Base-by-base conservation (phyloP, 192 early-diverging fungal genomes). In the Coemansia sp. region DNA sequence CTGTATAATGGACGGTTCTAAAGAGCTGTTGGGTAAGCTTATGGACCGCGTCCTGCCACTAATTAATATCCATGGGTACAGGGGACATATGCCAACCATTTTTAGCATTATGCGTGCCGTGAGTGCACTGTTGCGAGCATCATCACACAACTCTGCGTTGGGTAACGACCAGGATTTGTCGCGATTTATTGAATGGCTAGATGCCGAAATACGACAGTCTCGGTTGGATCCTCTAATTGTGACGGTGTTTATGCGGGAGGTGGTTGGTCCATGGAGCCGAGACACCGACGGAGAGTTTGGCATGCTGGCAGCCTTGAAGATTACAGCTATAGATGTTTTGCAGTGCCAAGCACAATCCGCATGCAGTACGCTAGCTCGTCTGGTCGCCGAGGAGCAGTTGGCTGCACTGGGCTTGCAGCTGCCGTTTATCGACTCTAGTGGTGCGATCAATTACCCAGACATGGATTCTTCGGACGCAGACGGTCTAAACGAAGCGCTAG, bases 101-200 rank as follows among this genome's bases (percentile, higher is more conserved):
- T 76, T 70, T 26, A 18, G 53, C 16, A 64, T 54, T 1, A 45
- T 76, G 38, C 67, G 47, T 16, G 44, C 52, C 6, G 41, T 66
- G 6, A 21, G 47, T 23, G 16, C 20, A 26, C 51, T 76, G 20
- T 17, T 69, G 3, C 26, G 20, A 26, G 47, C 53, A 1, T 40
- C 40, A 31, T 3, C 38, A 2, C 57, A 63, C 11, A 17, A 43
- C 36, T 15, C 11, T 1, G 39, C 37, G 2, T 18, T 55, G 31
- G 45, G 18, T 11, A 40, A 11, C 1, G 64, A 70, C 20, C 64
- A 77, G 37, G 68, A 77, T n/a, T 36, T 77, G 46, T 52, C 68
- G 7, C 63, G 60, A 15, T 71, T 77, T 54, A 64, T 77, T 23
- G 74, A 56, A n/a, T 70, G 64, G 68, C 30, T 77, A 7, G 52